Percentiles rank a stretch among this genome's conserved stretches.
Conservation (phyloP, 2,329 filamentous ascomycete genomes). For the Colletotrichum sp. region DNA sequence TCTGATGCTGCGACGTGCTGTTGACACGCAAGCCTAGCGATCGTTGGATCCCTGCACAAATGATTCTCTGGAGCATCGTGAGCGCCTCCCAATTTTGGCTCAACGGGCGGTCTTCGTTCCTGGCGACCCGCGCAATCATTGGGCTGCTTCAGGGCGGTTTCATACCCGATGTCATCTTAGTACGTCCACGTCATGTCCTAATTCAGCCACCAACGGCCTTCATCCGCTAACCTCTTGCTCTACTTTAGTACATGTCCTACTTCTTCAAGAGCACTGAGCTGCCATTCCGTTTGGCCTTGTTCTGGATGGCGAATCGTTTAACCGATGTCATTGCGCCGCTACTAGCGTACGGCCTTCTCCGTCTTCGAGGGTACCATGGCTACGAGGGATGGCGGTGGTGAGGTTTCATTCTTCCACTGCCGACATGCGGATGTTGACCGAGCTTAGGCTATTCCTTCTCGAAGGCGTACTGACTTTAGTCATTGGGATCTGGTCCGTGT, state of each 20-base stretch:
- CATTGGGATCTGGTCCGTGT: conserved; percentile 30
- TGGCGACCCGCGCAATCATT: conserved; percentile 40
- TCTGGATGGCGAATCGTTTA: conserved; percentile 25
- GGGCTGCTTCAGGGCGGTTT: conserved; percentile 50
- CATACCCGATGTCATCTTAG: conserved; percentile 34
- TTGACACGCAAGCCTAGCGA: conserved; percentile 19
- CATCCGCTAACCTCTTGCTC: background rate
- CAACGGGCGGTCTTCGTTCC: conserved; percentile 38
- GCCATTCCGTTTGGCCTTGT: conserved; percentile 24
- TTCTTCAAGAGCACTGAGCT: conserved; percentile 28
- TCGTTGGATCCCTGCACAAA: conserved; percentile 31
- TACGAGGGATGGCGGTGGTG: conserved; percentile 27
- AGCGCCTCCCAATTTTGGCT: conserved; percentile 31
- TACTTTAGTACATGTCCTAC: conserved; percentile 24
- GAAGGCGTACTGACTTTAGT: conserved; percentile 21
- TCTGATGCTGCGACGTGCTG: background rate
- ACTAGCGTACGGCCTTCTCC: conserved; percentile 29
- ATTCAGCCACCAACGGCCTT: background rate
- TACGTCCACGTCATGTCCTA: background rate
- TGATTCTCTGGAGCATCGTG: conserved; percentile 21
- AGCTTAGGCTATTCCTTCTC: background rate
- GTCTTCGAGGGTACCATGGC: conserved; percentile 25
- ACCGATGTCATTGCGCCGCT: conserved; percentile 29
- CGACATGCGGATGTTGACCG: background rate
- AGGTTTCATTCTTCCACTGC: background rate